Base-by-base conservation (phyloP, 352 stramenopile species). In the Phytopythium litorale region DNA sequence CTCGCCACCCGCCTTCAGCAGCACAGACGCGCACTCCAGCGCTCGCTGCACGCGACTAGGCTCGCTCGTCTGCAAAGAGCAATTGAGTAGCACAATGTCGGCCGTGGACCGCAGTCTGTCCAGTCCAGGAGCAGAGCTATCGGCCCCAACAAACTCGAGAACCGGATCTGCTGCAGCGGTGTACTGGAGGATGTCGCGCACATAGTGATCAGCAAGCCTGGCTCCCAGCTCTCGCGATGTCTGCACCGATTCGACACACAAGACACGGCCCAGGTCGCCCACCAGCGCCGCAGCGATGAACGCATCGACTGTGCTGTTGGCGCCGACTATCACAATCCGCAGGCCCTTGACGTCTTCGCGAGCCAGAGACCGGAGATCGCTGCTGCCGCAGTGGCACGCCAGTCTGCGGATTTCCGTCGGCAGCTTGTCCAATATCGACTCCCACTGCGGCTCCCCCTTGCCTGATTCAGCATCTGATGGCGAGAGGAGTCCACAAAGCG, bases 1-100 rank as follows among this genome's bases (percentile, higher is more conserved):
- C 57, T 89, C 80, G 4, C 80, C 80, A 11, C 80, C 78, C 50
- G 80, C 67, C 25, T 74, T 74, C 1, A 89, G 56, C 28, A 84
- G 35, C 46, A 52, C 58, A 58, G 68, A 77, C 16, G 66, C 70
- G 3, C 72, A 9, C n/a, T 72, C 51, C 25, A 89, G 56, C 1
- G 81, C 51, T 5, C 54, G 58, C 43, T 71, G 62, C 32, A 76
- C 75, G 50, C 71, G 67, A 1, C 46, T 53, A 25, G 65, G 65
- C 32, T 64, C 61, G 19, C 71, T 56, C 3, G 53, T 60, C 33
- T 79, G 76, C 23, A 85, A 76, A 15, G 80, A 79, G 53, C 80
- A 87, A 56, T 80, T 86, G 53, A 81, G 62, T 35, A 81, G 40
- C 32, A 76, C 78, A 19, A 88, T 13, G 43, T 79, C 69, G 32